Base-by-base conservation (phyloP, 148 eudicot genomes). In the Salicornia ramosissima region DNA sequence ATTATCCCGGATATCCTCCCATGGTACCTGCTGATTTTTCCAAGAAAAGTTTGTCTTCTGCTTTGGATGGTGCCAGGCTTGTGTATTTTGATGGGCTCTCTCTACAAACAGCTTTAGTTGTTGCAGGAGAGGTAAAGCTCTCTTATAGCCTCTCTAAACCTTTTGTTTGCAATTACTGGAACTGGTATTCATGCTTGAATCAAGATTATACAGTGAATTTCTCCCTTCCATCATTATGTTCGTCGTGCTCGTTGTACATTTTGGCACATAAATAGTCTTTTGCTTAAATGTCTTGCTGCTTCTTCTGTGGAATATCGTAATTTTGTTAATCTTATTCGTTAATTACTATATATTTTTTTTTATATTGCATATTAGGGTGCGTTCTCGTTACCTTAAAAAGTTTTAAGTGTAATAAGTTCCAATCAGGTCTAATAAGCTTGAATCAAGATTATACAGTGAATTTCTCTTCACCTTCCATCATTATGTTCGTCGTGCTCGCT, bases 1-100 rank as follows among this genome's bases (percentile, higher is more conserved):
- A 86, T 75, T 84, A 88, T 76, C 97, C 92, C 39, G 97, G 96
- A 74, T 79, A 73, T 77, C 97, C 97, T 75, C 90, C 89, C 63
- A 83, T 92, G 96, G 74, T 71, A 50, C 97, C 97, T 22, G 79
- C 81, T 74, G 96, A 92, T 50, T 81, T 92, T 64, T 74, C 83
- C 21, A 34, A 46, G 31, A 72, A 84, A 65, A 79, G 70, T 52
- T 80, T 92, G 75, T 57, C 71, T 43, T 81, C 96, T 74, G 92
- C 90, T 64, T 52, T 92, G 70, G 81, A 89, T 73, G 85, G 84
- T 57, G 89, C 84, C 10, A 73, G 63, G 66, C 75, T 92, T 71
- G 89, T 75, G 15, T 92, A 92, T 78, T 92, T 83, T 82, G 97
- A 92, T 73, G 89, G 79, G 70, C 79, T 90, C 71, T 85, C 89